Conservation (phyloP, 2,329 filamentous ascomycete genomes). For the Bipolaris cookei region DNA sequence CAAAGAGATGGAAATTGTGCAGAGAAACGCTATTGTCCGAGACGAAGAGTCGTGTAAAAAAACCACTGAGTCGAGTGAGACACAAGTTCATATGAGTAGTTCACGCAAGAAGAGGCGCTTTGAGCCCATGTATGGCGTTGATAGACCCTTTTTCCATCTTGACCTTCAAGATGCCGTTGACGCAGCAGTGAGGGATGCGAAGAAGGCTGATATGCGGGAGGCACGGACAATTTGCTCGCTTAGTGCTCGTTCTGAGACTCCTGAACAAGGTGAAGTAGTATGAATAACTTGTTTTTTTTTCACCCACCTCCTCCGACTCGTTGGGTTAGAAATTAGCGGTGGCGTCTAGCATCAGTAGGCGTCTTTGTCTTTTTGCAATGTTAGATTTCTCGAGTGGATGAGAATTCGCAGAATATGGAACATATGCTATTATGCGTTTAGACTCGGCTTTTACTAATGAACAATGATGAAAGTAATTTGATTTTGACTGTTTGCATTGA, state of each 20-base stretch:
- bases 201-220: constrained; percentile 21
- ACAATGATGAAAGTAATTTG: neutral
- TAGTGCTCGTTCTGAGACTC: neutral
- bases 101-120: neutral
- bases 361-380: neutral
- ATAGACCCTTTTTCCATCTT: constrained; percentile 39
- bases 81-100: neutral
- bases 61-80: neutral
- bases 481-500: neutral
- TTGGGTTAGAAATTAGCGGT: neutral
- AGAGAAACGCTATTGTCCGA: neutral
- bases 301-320: too few species aligned
- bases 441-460: neutral
- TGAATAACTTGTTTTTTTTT: neutral
- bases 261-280: neutral
- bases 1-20: constrained; percentile 12
- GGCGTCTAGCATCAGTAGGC: neutral
- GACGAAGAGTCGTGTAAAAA: constrained; percentile 20
- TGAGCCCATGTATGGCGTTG: constrained; percentile 28
- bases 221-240: neutral
- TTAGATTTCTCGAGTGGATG: neutral
- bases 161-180: constrained; percentile 41
- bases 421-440: neutral
- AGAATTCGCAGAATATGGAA: neutral
- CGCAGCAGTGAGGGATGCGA: constrained; percentile 33